These are phyloP conservation scores for Tricholoma hemisulphureum DNA, from an alignment of 768 basidiomycete genomes.

Conservation along the genomic window DNA sequence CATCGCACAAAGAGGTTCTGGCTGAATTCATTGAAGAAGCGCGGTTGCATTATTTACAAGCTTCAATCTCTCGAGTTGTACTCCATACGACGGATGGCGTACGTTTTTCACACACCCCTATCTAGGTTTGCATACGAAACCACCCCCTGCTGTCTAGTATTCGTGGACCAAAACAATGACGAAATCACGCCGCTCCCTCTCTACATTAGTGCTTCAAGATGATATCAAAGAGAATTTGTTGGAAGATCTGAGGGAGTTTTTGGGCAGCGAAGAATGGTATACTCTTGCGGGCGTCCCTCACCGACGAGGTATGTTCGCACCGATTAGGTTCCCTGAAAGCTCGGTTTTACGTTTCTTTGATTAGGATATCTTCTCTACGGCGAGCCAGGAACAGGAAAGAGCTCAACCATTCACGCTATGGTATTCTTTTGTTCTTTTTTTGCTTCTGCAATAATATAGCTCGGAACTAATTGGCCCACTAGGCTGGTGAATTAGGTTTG, in stretches of 20 bases:
- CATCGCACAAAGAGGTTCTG: conserved; percentile 35
- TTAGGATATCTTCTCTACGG: conserved; percentile 50
- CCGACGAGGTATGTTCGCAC: conserved; percentile 41
- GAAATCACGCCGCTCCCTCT: conserved; percentile 49
- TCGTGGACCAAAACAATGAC: conserved; percentile 45
- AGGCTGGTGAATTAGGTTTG: conserved; percentile 68
- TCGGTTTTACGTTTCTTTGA: background rate
- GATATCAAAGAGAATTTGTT: conserved; percentile 47
- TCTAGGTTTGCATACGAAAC: conserved; percentile 6
- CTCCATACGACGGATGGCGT: conserved; percentile 35
- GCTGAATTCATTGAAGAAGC: conserved; percentile 38
- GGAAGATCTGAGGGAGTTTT: conserved; percentile 51
- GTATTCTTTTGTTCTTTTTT: conserved; percentile 24
- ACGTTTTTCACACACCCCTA: conserved; percentile 4
- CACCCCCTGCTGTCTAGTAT: conserved; percentile 32
- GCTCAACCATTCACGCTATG: conserved; percentile 23
- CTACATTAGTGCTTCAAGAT: conserved; percentile 49
- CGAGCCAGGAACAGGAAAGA: conserved; percentile 61
- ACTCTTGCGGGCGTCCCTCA: conserved; percentile 55
- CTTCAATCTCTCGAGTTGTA: conserved; percentile 33
- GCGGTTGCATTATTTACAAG: conserved; percentile 31
- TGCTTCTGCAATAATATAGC: conserved; percentile 33
- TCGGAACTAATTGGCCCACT: conserved; percentile 35
- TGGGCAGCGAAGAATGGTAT: conserved; percentile 56
- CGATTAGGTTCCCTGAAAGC: background rate